These are phyloP conservation scores for Kwoniella botswanensis DNA, from an alignment of 768 basidiomycete species.

Conservation along the genomic window DNA sequence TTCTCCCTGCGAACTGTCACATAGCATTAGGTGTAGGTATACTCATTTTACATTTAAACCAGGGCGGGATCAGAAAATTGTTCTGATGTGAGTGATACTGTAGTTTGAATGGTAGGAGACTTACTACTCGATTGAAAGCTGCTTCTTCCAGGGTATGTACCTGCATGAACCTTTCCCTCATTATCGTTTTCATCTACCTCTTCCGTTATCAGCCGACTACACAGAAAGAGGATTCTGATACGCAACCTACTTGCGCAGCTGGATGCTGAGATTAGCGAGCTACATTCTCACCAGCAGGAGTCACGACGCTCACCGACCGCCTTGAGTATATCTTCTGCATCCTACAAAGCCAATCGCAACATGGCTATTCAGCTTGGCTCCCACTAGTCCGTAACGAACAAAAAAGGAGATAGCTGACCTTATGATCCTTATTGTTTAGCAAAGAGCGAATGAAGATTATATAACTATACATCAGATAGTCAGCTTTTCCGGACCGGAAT, in stretches of 20 bases:
- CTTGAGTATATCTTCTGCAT: slow-evolving; percentile 51
- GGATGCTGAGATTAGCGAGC: not conserved
- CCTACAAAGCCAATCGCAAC: no score
- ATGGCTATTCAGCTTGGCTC: no score
- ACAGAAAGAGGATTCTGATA: no score
- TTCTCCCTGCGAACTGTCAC: slow-evolving; percentile 52
- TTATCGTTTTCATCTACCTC: slow-evolving; percentile 54
- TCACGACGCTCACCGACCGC: slow-evolving; percentile 42
- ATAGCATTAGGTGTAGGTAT: no score
- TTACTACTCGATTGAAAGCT: slow-evolving; percentile 48
- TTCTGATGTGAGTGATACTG: not conserved
- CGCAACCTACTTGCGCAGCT: slow-evolving; percentile 36
- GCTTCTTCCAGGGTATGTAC: slow-evolving; percentile 56
- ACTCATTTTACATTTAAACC: no score
- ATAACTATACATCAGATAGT: slow-evolving; percentile 35
- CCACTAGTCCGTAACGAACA: no score
- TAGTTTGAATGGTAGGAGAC: slow-evolving; percentile 9
- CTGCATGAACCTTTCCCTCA: slow-evolving; percentile 52
- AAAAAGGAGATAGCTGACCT: no score
- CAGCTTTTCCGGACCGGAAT: no score
- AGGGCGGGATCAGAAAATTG: no score
- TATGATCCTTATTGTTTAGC: slow-evolving; percentile 36
- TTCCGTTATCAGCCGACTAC: no score
- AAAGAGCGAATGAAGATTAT: slow-evolving; percentile 48
- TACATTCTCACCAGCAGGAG: not conserved